Percentiles rank a stretch among this genome's conserved stretches.
Conservation (phyloP, 1,139 yeast species). For the Pichia sp. region DNA sequence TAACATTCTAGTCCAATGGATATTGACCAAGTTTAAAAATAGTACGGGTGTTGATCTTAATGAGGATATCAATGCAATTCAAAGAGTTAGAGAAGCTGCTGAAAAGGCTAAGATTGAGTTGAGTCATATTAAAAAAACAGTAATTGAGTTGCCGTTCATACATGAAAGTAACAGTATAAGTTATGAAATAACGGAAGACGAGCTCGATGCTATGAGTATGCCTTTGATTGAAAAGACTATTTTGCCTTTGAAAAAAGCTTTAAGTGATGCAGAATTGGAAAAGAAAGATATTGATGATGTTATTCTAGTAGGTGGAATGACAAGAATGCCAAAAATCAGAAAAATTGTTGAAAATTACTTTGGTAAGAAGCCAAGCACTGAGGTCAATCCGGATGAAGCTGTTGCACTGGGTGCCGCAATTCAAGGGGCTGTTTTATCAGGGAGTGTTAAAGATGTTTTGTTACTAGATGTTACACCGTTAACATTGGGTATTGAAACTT, state of each 20-base stretch:
- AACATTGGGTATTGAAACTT: slow-evolving; percentile 74
- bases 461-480: slow-evolving; percentile 73
- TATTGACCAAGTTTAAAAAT: slow-evolving; percentile 41
- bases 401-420: slow-evolving; percentile 83
- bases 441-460: slow-evolving; percentile 64
- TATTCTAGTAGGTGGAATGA: slow-evolving; percentile 78
- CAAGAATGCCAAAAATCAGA: slow-evolving; percentile 73
- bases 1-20: slow-evolving; percentile 48
- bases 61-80: slow-evolving; percentile 45
- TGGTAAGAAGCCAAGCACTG: slow-evolving; percentile 51
- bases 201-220: slow-evolving; percentile 57
- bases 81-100: slow-evolving; percentile 65
- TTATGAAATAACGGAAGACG: slow-evolving; percentile 49
- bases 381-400: slow-evolving; percentile 78
- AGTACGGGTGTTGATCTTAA: slow-evolving; percentile 42
- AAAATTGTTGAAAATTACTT: slow-evolving; percentile 51
- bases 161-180: slow-evolving; percentile 38
- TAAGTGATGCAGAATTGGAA: slow-evolving; percentile 62
- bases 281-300: slow-evolving; percentile 62
- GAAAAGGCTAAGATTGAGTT: slow-evolving; percentile 66
- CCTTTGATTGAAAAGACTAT: slow-evolving; percentile 56
- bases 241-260: slow-evolving; percentile 59
- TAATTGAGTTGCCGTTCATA: slow-evolving; percentile 60
- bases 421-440: slow-evolving; percentile 72
- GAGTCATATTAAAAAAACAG: slow-evolving; percentile 51